Conservation (phyloP, 2,329 filamentous ascomycete species). For the Fusarium lyarnte region DNA sequence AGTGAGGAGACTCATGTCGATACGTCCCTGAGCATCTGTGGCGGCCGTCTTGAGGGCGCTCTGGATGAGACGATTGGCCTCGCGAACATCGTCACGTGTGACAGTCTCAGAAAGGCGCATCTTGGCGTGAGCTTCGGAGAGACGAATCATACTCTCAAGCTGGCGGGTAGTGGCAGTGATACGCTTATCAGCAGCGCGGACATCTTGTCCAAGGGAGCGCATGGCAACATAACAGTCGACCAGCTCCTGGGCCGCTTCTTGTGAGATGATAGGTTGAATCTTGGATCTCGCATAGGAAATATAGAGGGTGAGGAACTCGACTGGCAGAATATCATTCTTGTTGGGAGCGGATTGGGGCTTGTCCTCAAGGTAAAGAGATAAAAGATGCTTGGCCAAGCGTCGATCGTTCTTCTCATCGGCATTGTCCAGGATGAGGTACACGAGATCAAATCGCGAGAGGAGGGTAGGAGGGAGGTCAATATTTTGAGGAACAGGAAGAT, state of each 20-base stretch:
- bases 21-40: constrained; percentile 91
- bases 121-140: constrained; percentile 95
- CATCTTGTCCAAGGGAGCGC: constrained; percentile 90
- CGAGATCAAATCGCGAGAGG: constrained; percentile 93
- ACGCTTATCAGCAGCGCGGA: constrained; percentile 88
- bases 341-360: constrained; percentile 84
- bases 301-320: constrained; percentile 96
- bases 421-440: constrained; percentile 95
- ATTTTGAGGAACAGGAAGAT: constrained; percentile 95
- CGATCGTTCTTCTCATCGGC: constrained; percentile 91
- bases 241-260: constrained; percentile 83
- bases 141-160: constrained; percentile 97
- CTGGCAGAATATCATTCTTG: constrained; percentile 81
- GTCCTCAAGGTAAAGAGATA: constrained; percentile 97
- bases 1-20: constrained; percentile 95
- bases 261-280: constrained; percentile 83
- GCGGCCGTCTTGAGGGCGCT: constrained; percentile 95
- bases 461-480: constrained; percentile 96
- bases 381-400: constrained; percentile 87
- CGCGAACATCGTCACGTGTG: constrained; percentile 82
- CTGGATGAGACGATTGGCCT: constrained; percentile 93
- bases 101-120: constrained; percentile 88
- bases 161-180: constrained; percentile 98
- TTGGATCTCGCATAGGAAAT: constrained; percentile 94
- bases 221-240: constrained; percentile 91